Conservation (phyloP, 2,329 filamentous ascomycete genomes). For the Pseudopithomyces maydicus region DNA sequence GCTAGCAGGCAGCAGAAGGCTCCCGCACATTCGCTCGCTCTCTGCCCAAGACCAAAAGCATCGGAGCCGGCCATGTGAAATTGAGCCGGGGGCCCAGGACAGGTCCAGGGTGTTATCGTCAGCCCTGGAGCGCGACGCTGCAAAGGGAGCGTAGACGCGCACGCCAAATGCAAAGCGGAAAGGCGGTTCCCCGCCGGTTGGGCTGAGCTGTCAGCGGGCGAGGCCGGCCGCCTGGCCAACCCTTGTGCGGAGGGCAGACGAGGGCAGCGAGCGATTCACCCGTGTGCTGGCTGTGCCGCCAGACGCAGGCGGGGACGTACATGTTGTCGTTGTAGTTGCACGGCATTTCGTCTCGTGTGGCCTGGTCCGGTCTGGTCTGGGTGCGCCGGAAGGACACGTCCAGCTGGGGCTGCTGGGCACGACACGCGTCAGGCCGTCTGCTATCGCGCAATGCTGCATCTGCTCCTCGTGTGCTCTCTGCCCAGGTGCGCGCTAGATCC, state of each 20-base stretch:
- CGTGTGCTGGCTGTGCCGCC: conserved; percentile 8
- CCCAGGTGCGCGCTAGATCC: not conserved
- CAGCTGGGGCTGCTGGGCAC: not conserved
- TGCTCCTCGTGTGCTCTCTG: conserved; percentile 4
- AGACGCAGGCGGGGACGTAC: not conserved
- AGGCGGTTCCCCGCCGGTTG: conserved; percentile 15
- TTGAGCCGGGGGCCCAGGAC: conserved; percentile 31
- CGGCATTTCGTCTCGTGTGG: not conserved
- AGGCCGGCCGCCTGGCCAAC: conserved; percentile 10
- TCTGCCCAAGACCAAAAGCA: conserved; percentile 29
- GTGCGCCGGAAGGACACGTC: not conserved
- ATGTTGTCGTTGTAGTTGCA: not conserved
- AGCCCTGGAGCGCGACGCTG: not conserved
- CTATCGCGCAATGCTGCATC: conserved; percentile 14
- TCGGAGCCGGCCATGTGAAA: conserved; percentile 39
- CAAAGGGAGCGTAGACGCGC: conserved; percentile 8
- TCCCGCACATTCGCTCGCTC: conserved; percentile 22
- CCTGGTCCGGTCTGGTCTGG: no score
- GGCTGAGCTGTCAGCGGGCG: conserved; percentile 15
- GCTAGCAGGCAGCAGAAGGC: conserved; percentile 17
- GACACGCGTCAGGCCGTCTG: not conserved
- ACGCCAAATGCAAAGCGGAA: conserved; percentile 16
- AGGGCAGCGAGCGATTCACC: conserved; percentile 29
- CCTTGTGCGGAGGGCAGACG: no score
- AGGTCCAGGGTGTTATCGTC: conserved; percentile 33